Conservation (phyloP, 345 rosid species). For the Jatropha curcas region DNA sequence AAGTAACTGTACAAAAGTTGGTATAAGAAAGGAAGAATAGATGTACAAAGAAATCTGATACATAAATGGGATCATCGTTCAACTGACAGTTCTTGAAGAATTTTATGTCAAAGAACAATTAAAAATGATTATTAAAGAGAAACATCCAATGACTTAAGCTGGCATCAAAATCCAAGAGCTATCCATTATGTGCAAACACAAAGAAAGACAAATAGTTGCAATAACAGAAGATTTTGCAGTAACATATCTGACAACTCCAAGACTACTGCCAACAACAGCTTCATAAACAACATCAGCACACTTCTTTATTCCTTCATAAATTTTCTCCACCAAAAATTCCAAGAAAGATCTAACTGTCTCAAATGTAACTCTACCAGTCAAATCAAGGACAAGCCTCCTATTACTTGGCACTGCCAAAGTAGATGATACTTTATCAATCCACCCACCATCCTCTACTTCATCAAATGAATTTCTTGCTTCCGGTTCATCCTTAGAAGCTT, state of each 20-base stretch:
- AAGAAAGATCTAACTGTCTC: slow-evolving; percentile 72
- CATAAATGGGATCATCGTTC: neutral
- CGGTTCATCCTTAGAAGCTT: slow-evolving; percentile 12
- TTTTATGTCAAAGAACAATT: neutral
- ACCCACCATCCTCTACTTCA: slow-evolving; percentile 28
- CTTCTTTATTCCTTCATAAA: slow-evolving; percentile 41
- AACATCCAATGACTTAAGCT: slow-evolving; percentile 12
- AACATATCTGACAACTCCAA: slow-evolving; percentile 48
- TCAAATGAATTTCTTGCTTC: slow-evolving; percentile 17
- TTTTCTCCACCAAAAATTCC: slow-evolving; percentile 53
- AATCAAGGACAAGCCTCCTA: slow-evolving; percentile 64
- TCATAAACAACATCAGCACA: slow-evolving; percentile 41
- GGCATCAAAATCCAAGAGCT: slow-evolving; percentile 63
- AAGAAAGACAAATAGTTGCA: slow-evolving; percentile 51
- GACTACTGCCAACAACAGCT: slow-evolving; percentile 44
- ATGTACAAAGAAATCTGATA: neutral
- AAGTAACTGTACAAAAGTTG: neutral
- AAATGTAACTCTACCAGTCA: slow-evolving; percentile 64
- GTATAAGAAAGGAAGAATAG: neutral
- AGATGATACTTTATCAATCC: slow-evolving; percentile 59
- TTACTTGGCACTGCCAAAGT: slow-evolving; percentile 66
- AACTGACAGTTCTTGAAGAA: neutral
- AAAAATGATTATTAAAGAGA: neutral
- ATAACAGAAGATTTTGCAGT: slow-evolving; percentile 50
- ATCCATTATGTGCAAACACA: slow-evolving; percentile 63